A percentile compares a stretch with the other conserved stretches of the same genome.
Conservation (phyloP, 352 stramenopile species). For the Thraustotheca clavata region DNA sequence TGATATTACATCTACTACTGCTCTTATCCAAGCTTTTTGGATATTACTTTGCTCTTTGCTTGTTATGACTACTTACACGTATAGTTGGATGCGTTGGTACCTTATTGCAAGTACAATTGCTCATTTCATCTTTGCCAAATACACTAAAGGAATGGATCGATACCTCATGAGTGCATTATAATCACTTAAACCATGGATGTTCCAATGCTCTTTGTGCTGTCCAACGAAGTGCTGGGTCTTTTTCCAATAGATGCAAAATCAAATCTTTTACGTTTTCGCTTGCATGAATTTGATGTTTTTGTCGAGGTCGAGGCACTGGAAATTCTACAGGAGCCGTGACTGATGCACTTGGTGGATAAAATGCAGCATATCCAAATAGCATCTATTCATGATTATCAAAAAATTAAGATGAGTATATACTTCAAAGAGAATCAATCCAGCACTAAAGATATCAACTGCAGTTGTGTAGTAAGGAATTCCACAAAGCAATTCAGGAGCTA, state of each 20-base stretch:
- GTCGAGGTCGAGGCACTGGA: conserved; percentile 28
- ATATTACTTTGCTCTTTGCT: conserved; percentile 30
- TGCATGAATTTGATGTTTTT: conserved; percentile 20
- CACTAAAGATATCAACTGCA: conserved; percentile 68
- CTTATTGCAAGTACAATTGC: not conserved
- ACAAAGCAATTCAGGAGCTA: conserved; percentile 49
- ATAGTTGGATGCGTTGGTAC: not conserved
- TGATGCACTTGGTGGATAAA: conserved; percentile 60
- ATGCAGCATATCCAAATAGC: conserved; percentile 60
- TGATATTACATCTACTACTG: conserved; percentile 26
- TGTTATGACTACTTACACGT: conserved; percentile 18
- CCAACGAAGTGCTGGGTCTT: conserved; percentile 55
- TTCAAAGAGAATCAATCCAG: conserved; percentile 59
- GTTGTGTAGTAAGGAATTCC: conserved; percentile 40
- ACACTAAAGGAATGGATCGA: not conserved
- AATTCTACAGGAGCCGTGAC: conserved; percentile 55
- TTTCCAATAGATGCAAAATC: conserved; percentile 53
- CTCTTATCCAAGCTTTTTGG: conserved; percentile 46
- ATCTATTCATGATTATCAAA: conserved; percentile 23
- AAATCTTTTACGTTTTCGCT: conserved; percentile 41
- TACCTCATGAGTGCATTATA: not conserved
- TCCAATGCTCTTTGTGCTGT: conserved; percentile 69
- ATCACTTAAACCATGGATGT: conserved; percentile 66
- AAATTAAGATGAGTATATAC: not conserved
- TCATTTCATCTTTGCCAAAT: not conserved